Evolutionary conservation across 331 rosid species (phyloP), one percentile per base, ranked within the genome.

Genomic region (Rosa hybrid): DNA sequence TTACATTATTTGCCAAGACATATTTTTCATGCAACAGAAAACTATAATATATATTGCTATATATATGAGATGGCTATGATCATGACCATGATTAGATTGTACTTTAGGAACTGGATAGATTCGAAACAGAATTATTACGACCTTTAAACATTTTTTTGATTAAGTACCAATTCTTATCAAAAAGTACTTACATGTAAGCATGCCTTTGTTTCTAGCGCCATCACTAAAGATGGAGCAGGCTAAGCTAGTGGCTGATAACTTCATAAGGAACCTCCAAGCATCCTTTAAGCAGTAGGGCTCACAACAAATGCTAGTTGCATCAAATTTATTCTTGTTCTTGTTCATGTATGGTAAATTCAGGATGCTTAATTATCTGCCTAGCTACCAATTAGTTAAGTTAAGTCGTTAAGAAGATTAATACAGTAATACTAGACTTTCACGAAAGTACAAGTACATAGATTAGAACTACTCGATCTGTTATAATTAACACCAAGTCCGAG

Each of bases 341-440:
- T 54, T 54, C 65, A 21, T 21, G 65, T 59, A 59, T 57, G 17
- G 23, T 17, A 13, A 50, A 50, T 50, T 50, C 18, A 54, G 10
- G 41, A 16, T 62, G 7, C 18, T 12, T 34, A 38, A 0, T 45
- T 23, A 75, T 67, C 71, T 56, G 72, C 77, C 67, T 8, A 68
- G 68, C 71, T 38, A 18, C 53, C 16, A 44, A 23, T 16, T 45
- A 73, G 20, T 11, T 50, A 50, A 23, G 42, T 68, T 53, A 76
- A 34, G 39, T 34, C 39, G 39, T 34, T 34, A 34, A 34, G 39
- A 34, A 75, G 12, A 30, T 5, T 44, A 69, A 75, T 14, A 59
- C 84, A 30, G 5, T 44, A 69, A 75, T 14, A 59, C 84, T 69
- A 68, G 46, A 60, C 84, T 59, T 76, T 69, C 77, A 76, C 73